Conservation (phyloP, 306 rosid species). For the Abrus precatorius region DNA sequence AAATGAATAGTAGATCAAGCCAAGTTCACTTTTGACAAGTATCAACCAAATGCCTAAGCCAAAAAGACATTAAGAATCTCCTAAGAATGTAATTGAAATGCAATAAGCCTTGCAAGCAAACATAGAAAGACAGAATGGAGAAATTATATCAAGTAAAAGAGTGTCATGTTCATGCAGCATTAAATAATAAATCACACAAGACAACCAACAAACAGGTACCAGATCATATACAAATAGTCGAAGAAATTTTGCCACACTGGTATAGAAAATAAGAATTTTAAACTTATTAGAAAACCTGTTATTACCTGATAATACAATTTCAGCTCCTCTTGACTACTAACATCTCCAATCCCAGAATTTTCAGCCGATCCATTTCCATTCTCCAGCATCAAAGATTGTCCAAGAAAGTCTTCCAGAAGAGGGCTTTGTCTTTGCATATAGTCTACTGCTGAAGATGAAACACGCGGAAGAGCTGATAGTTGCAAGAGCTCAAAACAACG, state of each 20-base stretch:
- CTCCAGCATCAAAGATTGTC: conserved; percentile 58
- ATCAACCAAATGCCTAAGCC: background rate
- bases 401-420: conserved; percentile 73
- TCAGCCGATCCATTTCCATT: conserved; percentile 57
- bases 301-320: conserved; percentile 80
- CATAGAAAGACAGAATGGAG: conserved; percentile 30
- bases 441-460: conserved; percentile 70
- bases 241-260: conserved; percentile 1
- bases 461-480: conserved; percentile 76
- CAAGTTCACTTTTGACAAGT: conserved; percentile 14
- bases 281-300: conserved; percentile 8
- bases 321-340: conserved; percentile 60
- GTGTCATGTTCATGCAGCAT: conserved; percentile 5
- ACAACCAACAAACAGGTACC: conserved; percentile 30
- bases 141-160: conserved; percentile 20
- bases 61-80: conserved; percentile 32
- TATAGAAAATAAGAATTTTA: conserved; percentile 1
- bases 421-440: conserved; percentile 67
- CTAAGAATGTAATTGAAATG: conserved; percentile 31
- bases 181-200: background rate
- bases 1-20: conserved; percentile 41
- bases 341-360: conserved; percentile 56
- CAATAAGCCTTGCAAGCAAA: conserved; percentile 18
- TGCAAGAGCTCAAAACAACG: conserved; percentile 67
- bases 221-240: conserved; percentile 31